Percentiles rank a stretch among this genome's conserved stretches.
Evolutionary conservation across 768 basidiomycete species (phyloP).

Genomic region (Mycena filopes): DNA sequence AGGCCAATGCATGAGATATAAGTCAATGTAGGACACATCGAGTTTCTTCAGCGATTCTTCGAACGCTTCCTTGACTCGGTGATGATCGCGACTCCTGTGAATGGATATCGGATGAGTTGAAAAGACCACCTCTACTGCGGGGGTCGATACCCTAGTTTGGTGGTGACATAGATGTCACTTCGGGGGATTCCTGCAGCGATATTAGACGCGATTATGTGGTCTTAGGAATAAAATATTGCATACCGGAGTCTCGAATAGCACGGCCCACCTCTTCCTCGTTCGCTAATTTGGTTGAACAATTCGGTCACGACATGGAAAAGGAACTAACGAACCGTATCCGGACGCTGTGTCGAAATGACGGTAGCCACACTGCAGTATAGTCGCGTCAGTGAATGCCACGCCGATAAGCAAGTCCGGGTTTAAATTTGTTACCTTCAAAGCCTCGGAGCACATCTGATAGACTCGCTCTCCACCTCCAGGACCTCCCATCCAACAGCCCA

Average conservation of each 20-base stretch:
- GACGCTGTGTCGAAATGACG: constrained; percentile 56
- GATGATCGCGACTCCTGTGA: constrained; percentile 37
- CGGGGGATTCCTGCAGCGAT: constrained; percentile 40
- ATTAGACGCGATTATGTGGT: no score
- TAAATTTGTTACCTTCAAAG: constrained; percentile 43
- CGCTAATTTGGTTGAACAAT: constrained; percentile 16
- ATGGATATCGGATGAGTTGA: not conserved
- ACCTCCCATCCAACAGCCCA: constrained; percentile 53
- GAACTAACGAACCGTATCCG: no score
- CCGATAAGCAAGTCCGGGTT: not conserved
- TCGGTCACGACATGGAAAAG: no score
- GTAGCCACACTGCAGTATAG: constrained; percentile 53
- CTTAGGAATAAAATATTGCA: constrained; percentile 24
- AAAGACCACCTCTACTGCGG: no score
- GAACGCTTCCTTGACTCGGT: constrained; percentile 49
- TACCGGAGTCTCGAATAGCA: constrained; percentile 55
- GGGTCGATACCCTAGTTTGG: constrained; percentile 49
- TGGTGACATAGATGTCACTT: constrained; percentile 58
- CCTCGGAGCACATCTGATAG: constrained; percentile 46
- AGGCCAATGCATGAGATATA: constrained; percentile 46
- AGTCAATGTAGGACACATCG: constrained; percentile 54
- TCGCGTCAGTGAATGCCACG: not conserved
- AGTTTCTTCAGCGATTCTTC: constrained; percentile 50
- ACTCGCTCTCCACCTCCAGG: constrained; percentile 52
- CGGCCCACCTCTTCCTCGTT: constrained; percentile 60